These are phyloP conservation scores for Stellera chamaejasme DNA, from an alignment of 345 rosid species.

Conservation along the genomic window DNA sequence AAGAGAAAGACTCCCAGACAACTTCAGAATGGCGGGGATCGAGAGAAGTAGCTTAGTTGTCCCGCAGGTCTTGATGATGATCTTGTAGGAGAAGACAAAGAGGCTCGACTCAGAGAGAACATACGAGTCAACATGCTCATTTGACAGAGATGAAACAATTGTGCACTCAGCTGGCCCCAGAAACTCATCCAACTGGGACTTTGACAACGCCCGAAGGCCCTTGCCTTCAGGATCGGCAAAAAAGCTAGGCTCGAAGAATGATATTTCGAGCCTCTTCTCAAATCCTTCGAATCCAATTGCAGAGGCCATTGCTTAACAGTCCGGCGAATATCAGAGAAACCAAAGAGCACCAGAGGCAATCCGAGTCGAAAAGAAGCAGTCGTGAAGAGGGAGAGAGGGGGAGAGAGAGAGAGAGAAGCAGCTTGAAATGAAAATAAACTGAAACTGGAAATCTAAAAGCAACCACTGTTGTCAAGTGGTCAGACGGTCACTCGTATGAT, in stretches of 20 bases:
- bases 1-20: slow-evolving; percentile 49
- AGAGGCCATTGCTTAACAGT: slow-evolving; percentile 40
- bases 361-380: slow-evolving; percentile 11
- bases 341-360: background rate
- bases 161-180: slow-evolving; percentile 70
- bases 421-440: slow-evolving; percentile 8
- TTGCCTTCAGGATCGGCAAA: slow-evolving; percentile 55
- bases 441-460: slow-evolving; percentile 13
- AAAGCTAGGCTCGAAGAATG: slow-evolving; percentile 49
- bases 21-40: slow-evolving; percentile 49
- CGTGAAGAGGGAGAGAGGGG: slow-evolving; percentile 17
- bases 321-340: background rate
- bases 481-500: slow-evolving; percentile 13
- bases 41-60: slow-evolving; percentile 69
- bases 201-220: slow-evolving; percentile 57
- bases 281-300: slow-evolving; percentile 90
- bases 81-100: slow-evolving; percentile 68
- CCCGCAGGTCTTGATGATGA: slow-evolving; percentile 86
- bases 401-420: slow-evolving; percentile 11
- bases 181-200: slow-evolving; percentile 56
- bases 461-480: slow-evolving; percentile 29
- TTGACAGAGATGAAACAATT: slow-evolving; percentile 58
- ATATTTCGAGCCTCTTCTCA: slow-evolving; percentile 78
- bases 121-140: slow-evolving; percentile 53
- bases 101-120: slow-evolving; percentile 86